Conservation (phyloP, 768 basidiomycete genomes). For the Tricholoma flavovirens region DNA sequence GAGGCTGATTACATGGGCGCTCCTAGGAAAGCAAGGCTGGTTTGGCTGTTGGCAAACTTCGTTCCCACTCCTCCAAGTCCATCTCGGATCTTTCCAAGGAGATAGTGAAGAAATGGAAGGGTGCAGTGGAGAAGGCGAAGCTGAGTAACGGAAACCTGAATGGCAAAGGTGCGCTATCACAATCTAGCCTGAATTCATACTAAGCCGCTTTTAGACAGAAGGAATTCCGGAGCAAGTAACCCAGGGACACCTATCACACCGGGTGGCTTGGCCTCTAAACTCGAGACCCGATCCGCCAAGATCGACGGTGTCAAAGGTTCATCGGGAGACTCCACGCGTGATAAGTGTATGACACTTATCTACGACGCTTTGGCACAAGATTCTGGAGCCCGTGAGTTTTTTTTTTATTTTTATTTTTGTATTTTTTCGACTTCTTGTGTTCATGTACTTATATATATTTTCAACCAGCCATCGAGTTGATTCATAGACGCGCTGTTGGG, state of each 20-base stretch:
- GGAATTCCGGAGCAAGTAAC: slow-evolving; percentile 24
- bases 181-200: slow-evolving; percentile 1
- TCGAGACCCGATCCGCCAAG: slow-evolving; percentile 52
- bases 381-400: slow-evolving; percentile 85
- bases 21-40: slow-evolving; percentile 86
- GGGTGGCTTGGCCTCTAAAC: slow-evolving; percentile 24
- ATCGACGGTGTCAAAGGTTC: slow-evolving; percentile 60
- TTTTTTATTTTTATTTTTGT: too few species aligned
- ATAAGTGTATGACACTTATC: slow-evolving; percentile 83
- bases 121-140: slow-evolving; percentile 71
- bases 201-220: slow-evolving; percentile 3
- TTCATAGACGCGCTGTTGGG: slow-evolving; percentile 57
- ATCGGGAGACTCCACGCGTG: slow-evolving; percentile 69
- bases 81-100: slow-evolving; percentile 85
- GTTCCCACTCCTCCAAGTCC: slow-evolving; percentile 63
- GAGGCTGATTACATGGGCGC: slow-evolving; percentile 13
- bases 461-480: slow-evolving; percentile 58
- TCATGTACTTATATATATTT: neutral
- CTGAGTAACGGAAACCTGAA: slow-evolving; percentile 24
- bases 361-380: slow-evolving; percentile 89
- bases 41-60: slow-evolving; percentile 86
- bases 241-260: slow-evolving; percentile 37
- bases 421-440: neutral
- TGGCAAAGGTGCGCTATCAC: slow-evolving; percentile 29
- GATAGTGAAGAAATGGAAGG: slow-evolving; percentile 89